Base-by-base conservation (phyloP, 768 basidiomycete genomes). In the Agaricus subrufescens region DNA sequence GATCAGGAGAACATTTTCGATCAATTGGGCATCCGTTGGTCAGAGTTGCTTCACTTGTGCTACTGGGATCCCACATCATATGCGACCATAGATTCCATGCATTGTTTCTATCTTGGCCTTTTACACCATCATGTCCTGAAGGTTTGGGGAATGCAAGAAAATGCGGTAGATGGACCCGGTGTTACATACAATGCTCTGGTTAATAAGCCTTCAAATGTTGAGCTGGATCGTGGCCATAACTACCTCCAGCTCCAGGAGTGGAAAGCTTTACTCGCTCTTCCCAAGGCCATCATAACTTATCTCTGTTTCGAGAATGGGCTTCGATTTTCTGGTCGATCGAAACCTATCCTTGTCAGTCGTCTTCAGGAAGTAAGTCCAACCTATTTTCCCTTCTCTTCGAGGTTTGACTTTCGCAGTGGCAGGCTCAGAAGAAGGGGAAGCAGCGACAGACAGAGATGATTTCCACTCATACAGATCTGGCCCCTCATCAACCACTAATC, bases 71-170 rank as follows among this genome's bases (percentile, higher is more conserved):
- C 54, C 3, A 44, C 49, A 12, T n/a, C 25, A 9, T 60, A 50
- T 42, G 42, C 45, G 5, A 43, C 59, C 3, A 55, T 63, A 45
- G 62, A 63, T 26, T 46, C 58, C 1, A 63, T 63, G 62, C 62
- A 63, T 37, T 37, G 19, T 27, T 45, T 61, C 23, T 57, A 39
- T 40, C 54, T 63, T 1, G 46, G 57, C 9, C 38, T 61, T 11
- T 45, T 63, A 14, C 34, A 60, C 19, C 31, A 48, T 15, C 62
- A 63, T 38, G 52, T 27, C 30, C 49, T 56, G 4, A 37, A 37
- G 2, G 40, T 62, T 27, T 60, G 46, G 47, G 56, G 54, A 19
- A 62, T 62, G 50, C 29, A 60, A n/a, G 37, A 46, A n/a, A 52
- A 11, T 2, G 15, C 46, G 2, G 45, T 48, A 1, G 61, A 54